Evolutionary conservation across 2,329 filamentous ascomycete species (phyloP), one percentile per base, ranked within the genome.

Genomic region (Apiospora hydei): DNA sequence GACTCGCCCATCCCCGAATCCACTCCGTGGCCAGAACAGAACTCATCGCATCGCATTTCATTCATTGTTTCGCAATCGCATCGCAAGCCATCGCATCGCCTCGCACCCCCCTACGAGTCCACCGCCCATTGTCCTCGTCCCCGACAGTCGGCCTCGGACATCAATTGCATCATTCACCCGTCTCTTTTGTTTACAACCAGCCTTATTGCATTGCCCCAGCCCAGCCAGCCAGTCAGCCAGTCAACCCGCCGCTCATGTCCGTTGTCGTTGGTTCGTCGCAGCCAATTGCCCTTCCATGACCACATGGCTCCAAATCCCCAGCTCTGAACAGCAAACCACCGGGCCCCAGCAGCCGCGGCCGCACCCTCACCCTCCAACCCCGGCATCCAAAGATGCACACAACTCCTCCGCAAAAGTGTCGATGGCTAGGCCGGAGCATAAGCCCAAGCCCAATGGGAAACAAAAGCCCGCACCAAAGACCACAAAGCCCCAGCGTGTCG

Each of bases 401-500:
- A 64, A 64, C n/a, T 64, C 57, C 57, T 2, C 57, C 57, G 34
- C 57, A 64, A 18, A 69, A 51, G 26, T 41, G 68, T 69, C 68
- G 68, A 69, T 69, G 68, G 68, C 68, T 51, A 69, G 68, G 47
- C 68, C 68, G 18, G 68, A 69, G 68, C 47, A 57, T 21, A 51
- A 51, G 68, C 68, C 68, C 46, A 38, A 24, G 47, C 68, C 68
- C 30, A 30, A 69, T 51, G 68, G 68, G 41, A 47, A 30, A 13
- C 41, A 11, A 4, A 46, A 26, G 41, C 66, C n/a, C 16, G 13
- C 53, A 7, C 34, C 34, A 5, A 38, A 38, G 7, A 38, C 1
- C 34, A 10, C 66, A 21, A 46, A 47, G 24, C 7, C 41, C 14
- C 66, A 30, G 14, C n/a, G n/a, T 46, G 66, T 61, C 18, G 53